Percentiles rank a stretch among this genome's conserved stretches.
These are phyloP conservation scores for Halophytophthora batemanensis DNA, from an alignment of 352 stramenopile genomes.

Conservation along the genomic window DNA sequence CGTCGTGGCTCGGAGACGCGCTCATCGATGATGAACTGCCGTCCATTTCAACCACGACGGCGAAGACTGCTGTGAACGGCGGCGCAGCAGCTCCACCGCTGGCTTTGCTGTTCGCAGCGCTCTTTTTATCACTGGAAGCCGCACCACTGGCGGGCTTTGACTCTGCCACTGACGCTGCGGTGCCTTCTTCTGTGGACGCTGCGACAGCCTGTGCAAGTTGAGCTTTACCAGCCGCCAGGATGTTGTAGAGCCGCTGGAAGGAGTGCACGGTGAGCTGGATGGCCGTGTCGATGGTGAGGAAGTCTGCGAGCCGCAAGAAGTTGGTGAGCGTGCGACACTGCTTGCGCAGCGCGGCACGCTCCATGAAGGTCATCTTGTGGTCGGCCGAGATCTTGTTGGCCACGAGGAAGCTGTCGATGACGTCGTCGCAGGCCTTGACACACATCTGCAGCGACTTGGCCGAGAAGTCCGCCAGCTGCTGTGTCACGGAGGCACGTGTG, in stretches of 20 bases:
- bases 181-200: neutral
- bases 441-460: constrained; percentile 76
- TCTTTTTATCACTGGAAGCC: constrained; percentile 5
- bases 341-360: constrained; percentile 87
- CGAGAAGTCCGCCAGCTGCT: constrained; percentile 64
- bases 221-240: constrained; percentile 48
- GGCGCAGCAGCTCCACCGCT: constrained; percentile 10
- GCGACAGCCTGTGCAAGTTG: constrained; percentile 12
- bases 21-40: constrained; percentile 31
- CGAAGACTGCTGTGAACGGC: constrained; percentile 58
- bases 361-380: constrained; percentile 97
- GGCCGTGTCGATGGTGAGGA: constrained; percentile 87
- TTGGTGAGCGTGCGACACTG: constrained; percentile 91
- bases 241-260: constrained; percentile 57
- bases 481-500: constrained; percentile 47
- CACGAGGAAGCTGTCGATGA: constrained; percentile 91
- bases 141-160: neutral
- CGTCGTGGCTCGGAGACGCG: constrained; percentile 55
- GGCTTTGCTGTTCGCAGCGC: constrained; percentile 7
- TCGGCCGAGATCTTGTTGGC: constrained; percentile 91
- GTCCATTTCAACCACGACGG: constrained; percentile 70
- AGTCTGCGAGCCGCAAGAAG: constrained; percentile 92
- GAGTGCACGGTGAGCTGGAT: constrained; percentile 85
- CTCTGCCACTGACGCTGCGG: neutral
- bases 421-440: constrained; percentile 87